phyloP scores from a whole-genome alignment of 2,329 filamentous ascomycete genomes.

The Pyrenophora seminiperda region DNA sequence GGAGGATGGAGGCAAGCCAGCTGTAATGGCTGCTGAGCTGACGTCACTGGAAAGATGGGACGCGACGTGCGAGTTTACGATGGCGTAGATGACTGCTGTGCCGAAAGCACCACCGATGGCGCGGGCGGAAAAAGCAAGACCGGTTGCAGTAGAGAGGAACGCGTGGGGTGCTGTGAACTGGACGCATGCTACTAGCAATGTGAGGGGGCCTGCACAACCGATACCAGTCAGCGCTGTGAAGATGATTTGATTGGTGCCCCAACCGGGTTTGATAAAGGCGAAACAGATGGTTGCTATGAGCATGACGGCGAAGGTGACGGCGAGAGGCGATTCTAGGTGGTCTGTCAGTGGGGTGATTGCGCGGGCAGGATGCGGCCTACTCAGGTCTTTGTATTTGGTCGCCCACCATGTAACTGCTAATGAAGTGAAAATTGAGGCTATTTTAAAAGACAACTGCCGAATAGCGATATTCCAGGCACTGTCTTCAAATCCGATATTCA shows the following conservation, averaged over 20 bases:
- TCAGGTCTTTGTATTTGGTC: constrained; percentile 38
- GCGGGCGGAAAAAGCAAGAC: constrained; percentile 41
- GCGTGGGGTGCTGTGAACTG: constrained; percentile 42
- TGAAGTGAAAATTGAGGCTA: constrained; percentile 30
- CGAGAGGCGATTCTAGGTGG: constrained; percentile 27
- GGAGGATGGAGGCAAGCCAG: constrained; percentile 30
- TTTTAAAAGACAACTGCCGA: constrained; percentile 35
- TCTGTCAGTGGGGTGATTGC: neutral
- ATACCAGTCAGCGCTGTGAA: constrained; percentile 37
- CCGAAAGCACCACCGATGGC: constrained; percentile 43
- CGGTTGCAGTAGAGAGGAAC: constrained; percentile 39
- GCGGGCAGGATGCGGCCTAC: constrained; percentile 6
- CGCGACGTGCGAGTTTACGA: constrained; percentile 32
- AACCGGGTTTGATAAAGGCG: constrained; percentile 31
- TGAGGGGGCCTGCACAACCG: constrained; percentile 37
- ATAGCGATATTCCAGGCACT: constrained; percentile 40
- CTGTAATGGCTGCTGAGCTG: constrained; percentile 25
- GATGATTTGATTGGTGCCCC: constrained; percentile 33
- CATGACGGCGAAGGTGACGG: constrained; percentile 37
- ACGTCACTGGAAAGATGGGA: constrained; percentile 30
- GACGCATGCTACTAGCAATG: constrained; percentile 39
- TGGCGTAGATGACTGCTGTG: constrained; percentile 38
- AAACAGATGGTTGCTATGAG: constrained; percentile 35
- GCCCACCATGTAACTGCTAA: constrained; percentile 36
- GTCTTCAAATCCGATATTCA: constrained; percentile 40